Evolutionary conservation across 1,284 basidiomycete species (phyloP), one percentile per base, ranked within the genome.

Genomic region (Cutaneotrichosporon cyanovorans): DNA sequence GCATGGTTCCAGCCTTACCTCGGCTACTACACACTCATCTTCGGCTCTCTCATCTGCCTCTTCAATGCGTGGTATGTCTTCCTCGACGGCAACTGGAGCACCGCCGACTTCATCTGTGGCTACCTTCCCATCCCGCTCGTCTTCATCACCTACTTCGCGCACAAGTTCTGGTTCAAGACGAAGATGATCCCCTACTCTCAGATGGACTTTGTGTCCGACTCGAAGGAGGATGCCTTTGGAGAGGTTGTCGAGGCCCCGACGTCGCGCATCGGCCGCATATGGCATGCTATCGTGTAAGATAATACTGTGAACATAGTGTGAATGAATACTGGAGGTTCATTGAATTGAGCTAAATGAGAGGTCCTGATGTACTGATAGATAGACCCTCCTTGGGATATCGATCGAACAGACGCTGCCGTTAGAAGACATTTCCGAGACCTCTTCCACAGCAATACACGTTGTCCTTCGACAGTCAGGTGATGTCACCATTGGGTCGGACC

Each of bases 1-100:
- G 83, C 21, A 79, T 42, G 83, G 19, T 79, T 87, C 64, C 84
- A 46, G 48, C 49, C 45, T 31, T 65, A 60, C 49, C 63, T 68
- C 15, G 70, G 66, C 39, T 66, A 53, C 44, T 64, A 68, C 48
- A 67, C 70, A 30, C 64, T 70, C 51, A 51, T 57, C 51, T 51
- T 61, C 47, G 56, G 43, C 15, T 21, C 5, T 16, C 11, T 51
- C 19, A 46, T 43, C 14, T 25, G 36, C 11, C 15, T 42, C 28
- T 46, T 43, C 40, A 32, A 38, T 25, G 16, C 32, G 11, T 54
- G 42, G 42, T 14, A 8, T 18, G 48, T 50, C 23, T 54, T 54
- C 43, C 39, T 50, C 21, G 37, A 47, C 22, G 52, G 45, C n/a
- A 14, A 39, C 39, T 54, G 52, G 52, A 16, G 25, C 20, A 42